Percentiles rank a stretch among this genome's conserved stretches.
Conservation (phyloP, 352 stramenopile species). For the Pythium pectinolyticum region DNA sequence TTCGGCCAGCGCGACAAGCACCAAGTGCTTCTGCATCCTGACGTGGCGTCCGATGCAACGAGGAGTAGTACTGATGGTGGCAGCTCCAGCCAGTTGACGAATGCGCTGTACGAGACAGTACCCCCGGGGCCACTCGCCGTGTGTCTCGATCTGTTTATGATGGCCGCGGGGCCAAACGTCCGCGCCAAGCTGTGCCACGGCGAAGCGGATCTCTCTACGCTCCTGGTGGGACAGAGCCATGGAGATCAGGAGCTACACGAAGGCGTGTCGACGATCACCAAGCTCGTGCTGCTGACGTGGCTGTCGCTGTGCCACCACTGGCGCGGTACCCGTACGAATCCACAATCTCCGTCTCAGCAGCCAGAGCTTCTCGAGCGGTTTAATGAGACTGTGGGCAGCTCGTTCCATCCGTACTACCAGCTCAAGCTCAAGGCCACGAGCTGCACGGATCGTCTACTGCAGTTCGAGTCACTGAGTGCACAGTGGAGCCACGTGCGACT, state of each 20-base stretch:
- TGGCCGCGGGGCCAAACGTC: slow-evolving; percentile 59
- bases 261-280: slow-evolving; percentile 31
- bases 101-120: slow-evolving; percentile 53
- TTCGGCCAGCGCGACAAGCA: slow-evolving; percentile 79
- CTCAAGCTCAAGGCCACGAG: slow-evolving; percentile 33
- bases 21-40: slow-evolving; percentile 60
- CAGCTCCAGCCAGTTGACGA: too few species aligned
- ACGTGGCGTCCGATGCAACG: slow-evolving; percentile 17
- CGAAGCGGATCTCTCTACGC: slow-evolving; percentile 43
- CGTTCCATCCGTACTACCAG: slow-evolving; percentile 63
- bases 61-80: too few species aligned
- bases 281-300: slow-evolving; percentile 40
- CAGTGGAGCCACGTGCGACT: slow-evolving; percentile 29
- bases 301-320: slow-evolving; percentile 15
- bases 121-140: slow-evolving; percentile 41
- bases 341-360: too few species aligned
- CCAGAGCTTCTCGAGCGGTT: slow-evolving; percentile 1
- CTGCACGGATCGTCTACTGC: slow-evolving; percentile 1
- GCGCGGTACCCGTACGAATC: too few species aligned
- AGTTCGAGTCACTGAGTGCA: slow-evolving; percentile 32
- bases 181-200: slow-evolving; percentile 74
- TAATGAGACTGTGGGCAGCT: slow-evolving; percentile 26
- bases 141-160: slow-evolving; percentile 79
- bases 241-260: neutral
- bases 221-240: slow-evolving; percentile 12